Conservation (phyloP, 2,329 filamentous ascomycete genomes). For the Sporothrix brunneoviolacea region DNA sequence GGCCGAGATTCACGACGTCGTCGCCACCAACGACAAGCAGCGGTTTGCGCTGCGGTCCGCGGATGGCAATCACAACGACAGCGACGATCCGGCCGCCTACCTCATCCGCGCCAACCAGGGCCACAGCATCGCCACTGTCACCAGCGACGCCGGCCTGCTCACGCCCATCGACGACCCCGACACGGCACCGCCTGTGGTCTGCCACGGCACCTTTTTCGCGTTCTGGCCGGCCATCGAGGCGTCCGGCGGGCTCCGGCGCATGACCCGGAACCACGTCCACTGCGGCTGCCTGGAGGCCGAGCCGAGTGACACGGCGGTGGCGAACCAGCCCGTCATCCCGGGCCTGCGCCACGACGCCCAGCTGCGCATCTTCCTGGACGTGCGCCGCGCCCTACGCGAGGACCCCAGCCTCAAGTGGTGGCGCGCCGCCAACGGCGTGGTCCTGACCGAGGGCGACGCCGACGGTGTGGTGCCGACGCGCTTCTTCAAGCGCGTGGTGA, state of each 20-base stretch:
- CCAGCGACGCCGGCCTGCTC: conserved; percentile 60
- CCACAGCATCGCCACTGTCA: conserved; percentile 67
- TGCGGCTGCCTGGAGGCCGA: conserved; percentile 47
- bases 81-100: conserved; percentile 55
- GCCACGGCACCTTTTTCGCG: conserved; percentile 84
- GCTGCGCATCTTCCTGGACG: conserved; percentile 70
- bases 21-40: conserved; percentile 78
- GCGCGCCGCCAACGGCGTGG: conserved; percentile 70
- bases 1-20: conserved; percentile 62
- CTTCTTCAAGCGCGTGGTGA: conserved; percentile 67
- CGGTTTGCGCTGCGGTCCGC: conserved; percentile 68
- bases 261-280: conserved; percentile 85
- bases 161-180: conserved; percentile 55
- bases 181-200: conserved; percentile 58
- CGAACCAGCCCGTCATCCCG: conserved; percentile 40
- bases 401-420: conserved; percentile 63
- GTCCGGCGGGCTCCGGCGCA: conserved; percentile 70
- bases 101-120: conserved; percentile 95
- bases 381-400: conserved; percentile 53
- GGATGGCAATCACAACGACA: conserved; percentile 11
- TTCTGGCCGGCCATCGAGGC: conserved; percentile 69
- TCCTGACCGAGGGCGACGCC: conserved; percentile 56
- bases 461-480: conserved; percentile 56
- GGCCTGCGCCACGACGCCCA: conserved; percentile 77
- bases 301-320: background rate